Evolutionary conservation across 495 filamentous ascomycete species (phyloP), one percentile per base, ranked within the genome.

Genomic region (Tirmania nivea): DNA sequence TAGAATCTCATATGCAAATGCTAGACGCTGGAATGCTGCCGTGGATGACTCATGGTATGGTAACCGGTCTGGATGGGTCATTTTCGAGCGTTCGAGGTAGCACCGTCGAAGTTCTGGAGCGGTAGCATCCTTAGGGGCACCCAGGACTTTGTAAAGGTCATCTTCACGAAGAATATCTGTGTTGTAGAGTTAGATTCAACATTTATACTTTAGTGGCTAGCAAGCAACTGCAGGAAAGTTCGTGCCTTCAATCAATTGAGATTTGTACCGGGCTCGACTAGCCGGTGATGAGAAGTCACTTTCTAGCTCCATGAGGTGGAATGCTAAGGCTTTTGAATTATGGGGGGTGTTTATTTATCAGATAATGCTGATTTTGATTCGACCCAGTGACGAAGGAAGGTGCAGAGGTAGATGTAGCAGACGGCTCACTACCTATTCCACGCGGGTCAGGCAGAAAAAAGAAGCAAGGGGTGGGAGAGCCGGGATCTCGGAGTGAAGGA

Each of bases 41-140:
- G 68, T 70, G 3, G 67, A 69, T 20, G 21, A 31, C 17, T 59
- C 48, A 12, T 63, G 59, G 17, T 61, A 59, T 16, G 69, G 69
- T 11, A 59, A 58, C 56, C 66, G 69, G 51, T 70, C 69, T 14
- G 69, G 69, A 50, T 70, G 69, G 34, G 67, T 65, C 52, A 70
- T 67, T 58, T 70, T 70, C 6, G 63, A 67, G 48, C 69, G 61
- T 51, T 70, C 66, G 56, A 70, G 69, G 53, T 70, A 70, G 54
- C 61, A 62, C 49, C 69, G 63, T 49, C 69, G 69, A 50, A 70
- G 61, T 49, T 70, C 69, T 20, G 57, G 49, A 19, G 67, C 49
- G 25, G 64, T 66, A 34, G 66, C 59, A 35, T 54, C 51, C 17
- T 61, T 49, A 20, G 65, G 47, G 34, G 67, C 66, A 37, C 68